Evolutionary conservation across 805 yeast species (phyloP).

Genomic region (Myxozyma udenii): DNA sequence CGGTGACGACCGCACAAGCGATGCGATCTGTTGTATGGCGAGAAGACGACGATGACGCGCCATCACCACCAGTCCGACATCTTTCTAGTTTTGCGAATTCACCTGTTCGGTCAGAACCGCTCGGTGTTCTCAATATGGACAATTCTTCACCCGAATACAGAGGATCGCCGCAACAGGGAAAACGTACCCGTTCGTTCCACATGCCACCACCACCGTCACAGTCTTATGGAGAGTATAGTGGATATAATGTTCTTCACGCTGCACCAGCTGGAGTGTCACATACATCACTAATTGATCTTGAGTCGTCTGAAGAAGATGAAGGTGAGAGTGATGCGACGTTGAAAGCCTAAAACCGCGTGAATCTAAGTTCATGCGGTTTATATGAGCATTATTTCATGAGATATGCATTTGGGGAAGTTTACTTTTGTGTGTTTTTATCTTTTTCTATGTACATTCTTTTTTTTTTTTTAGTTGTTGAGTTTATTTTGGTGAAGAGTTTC

Average conservation of each 20-base stretch:
- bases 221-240: conserved; percentile 12
- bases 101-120: conserved; percentile 12
- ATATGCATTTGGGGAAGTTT: background rate
- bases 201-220: background rate
- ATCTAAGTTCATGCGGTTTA: conserved; percentile 1
- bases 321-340: background rate
- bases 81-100: conserved; percentile 20
- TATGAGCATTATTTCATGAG: background rate
- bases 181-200: background rate
- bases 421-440: background rate
- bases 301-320: conserved; percentile 21
- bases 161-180: conserved; percentile 18
- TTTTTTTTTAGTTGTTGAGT: background rate
- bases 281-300: conserved; percentile 23
- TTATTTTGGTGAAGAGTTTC: background rate
- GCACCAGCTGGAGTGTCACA: conserved; percentile 12
- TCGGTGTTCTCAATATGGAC: conserved; percentile 4
- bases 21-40: conserved; percentile 3
- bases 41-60: conserved; percentile 8
- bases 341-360: background rate
- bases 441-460: background rate
- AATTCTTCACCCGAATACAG: conserved; percentile 14
- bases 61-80: conserved; percentile 23
- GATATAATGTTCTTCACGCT: conserved; percentile 20
- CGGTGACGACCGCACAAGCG: background rate